Percentiles rank a stretch among this genome's conserved stretches.
Evolutionary conservation across 345 rosid genomes (phyloP).

Genomic region (Syzygium grande): DNA sequence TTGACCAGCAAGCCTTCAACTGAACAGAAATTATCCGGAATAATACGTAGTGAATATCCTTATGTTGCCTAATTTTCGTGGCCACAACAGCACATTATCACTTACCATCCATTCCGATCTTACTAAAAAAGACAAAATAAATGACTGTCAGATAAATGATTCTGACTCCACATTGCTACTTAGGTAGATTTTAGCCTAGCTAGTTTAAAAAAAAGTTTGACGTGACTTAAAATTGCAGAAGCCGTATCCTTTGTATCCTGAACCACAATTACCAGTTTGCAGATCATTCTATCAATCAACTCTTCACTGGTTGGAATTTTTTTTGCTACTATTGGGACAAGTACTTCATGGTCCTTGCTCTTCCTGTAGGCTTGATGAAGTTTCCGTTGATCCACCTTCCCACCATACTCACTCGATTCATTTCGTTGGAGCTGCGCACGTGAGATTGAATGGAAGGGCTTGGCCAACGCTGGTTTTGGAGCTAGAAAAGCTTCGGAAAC

Average conservation of each 20-base stretch:
- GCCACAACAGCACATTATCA: neutral
- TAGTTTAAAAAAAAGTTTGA: too few species aligned
- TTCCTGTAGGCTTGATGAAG: too few species aligned
- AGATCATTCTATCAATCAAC: too few species aligned
- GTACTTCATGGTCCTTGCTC: too few species aligned
- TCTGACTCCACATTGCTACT: neutral
- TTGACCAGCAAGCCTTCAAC: neutral
- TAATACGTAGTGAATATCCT: neutral
- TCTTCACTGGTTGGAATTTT: neutral
- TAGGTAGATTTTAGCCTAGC: neutral
- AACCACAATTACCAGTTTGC: neutral
- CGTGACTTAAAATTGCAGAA: too few species aligned
- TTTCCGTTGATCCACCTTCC: too few species aligned
- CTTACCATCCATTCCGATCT: neutral
- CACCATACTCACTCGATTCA: too few species aligned
- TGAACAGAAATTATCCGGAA: neutral
- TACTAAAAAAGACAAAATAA: too few species aligned
- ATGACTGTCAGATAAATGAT: neutral
- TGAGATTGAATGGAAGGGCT: neutral
- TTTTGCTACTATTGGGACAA: too few species aligned
- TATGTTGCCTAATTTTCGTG: neutral
- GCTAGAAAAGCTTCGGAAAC: neutral
- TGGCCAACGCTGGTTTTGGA: neutral
- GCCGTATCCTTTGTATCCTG: neutral
- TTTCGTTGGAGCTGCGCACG: neutral